These are phyloP conservation scores for Babesia ovis DNA, from an alignment of 169 alveolate genomes.

Conservation along the genomic window DNA sequence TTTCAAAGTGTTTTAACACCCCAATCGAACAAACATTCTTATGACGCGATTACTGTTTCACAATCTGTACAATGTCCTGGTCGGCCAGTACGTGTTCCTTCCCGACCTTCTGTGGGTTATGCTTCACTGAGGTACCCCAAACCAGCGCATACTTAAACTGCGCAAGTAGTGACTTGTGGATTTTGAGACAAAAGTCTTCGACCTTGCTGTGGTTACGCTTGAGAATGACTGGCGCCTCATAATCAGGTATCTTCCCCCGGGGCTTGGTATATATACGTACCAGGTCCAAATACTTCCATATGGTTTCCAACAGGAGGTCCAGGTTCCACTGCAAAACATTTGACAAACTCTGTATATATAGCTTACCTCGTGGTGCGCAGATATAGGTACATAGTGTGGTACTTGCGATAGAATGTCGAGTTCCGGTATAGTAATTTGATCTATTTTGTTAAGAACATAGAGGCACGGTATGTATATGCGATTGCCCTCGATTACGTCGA, in stretches of 20 bases:
- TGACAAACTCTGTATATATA: background rate
- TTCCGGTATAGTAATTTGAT: conserved; percentile 86
- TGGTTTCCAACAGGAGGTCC: conserved; percentile 93
- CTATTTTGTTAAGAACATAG: conserved; percentile 92
- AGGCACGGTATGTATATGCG: conserved; percentile 92
- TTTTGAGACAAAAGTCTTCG: conserved; percentile 81
- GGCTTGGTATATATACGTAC: conserved; percentile 98
- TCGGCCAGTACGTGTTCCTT: conserved; percentile 90
- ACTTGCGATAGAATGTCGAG: conserved; percentile 89
- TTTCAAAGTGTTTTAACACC: no score
- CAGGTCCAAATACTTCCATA: conserved; percentile 96
- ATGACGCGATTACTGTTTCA: conserved; percentile 71
- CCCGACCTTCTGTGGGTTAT: conserved; percentile 95
- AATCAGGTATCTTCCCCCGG: conserved; percentile 95
- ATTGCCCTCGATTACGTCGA: conserved; percentile 97
- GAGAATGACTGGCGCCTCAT: conserved; percentile 93
- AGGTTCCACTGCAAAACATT: conserved; percentile 88
- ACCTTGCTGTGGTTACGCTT: conserved; percentile 81
- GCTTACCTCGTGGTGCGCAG: conserved; percentile 82
- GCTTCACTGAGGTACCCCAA: conserved; percentile 98
- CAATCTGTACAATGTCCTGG: conserved; percentile 87
- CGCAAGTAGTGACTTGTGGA: conserved; percentile 81
- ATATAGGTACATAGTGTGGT: conserved; percentile 95
- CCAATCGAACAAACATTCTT: no score
- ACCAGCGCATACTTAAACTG: conserved; percentile 95